Conservation (phyloP, 192 early-diverging fungal species). For the Backusella westeae region DNA sequence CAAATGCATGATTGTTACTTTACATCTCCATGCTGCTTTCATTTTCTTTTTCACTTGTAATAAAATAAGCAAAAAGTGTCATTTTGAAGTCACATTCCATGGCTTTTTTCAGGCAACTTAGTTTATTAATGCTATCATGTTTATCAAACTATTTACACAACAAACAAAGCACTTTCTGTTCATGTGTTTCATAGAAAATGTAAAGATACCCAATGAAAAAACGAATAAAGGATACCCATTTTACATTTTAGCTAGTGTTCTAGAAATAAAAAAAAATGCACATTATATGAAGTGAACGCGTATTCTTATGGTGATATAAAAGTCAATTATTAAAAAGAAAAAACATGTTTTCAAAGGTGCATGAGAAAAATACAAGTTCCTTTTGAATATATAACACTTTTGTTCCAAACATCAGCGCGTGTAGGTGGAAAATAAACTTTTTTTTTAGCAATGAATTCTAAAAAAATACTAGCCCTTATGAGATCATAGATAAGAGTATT, state of each 20-base stretch:
- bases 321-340: background rate
- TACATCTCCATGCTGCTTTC: background rate
- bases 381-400: background rate
- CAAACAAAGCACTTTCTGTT: background rate
- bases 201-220: background rate
- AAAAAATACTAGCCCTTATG: background rate
- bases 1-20: background rate
- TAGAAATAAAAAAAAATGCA: background rate
- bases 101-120: background rate
- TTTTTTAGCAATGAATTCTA: too few species aligned
- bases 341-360: background rate
- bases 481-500: background rate
- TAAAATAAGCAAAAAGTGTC: background rate
- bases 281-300: background rate
- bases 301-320: background rate
- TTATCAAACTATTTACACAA: background rate
- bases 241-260: background rate
- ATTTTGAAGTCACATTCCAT: background rate
- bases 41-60: background rate
- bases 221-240: background rate
- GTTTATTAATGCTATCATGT: background rate
- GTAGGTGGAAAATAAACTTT: background rate
- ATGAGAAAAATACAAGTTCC: background rate
- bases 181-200: background rate
- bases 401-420: background rate